A percentile compares a stretch with the other conserved stretches of the same genome.
phyloP scores from a whole-genome alignment of 164 flowering plant species.

The Aristolochia fimbriata region DNA sequence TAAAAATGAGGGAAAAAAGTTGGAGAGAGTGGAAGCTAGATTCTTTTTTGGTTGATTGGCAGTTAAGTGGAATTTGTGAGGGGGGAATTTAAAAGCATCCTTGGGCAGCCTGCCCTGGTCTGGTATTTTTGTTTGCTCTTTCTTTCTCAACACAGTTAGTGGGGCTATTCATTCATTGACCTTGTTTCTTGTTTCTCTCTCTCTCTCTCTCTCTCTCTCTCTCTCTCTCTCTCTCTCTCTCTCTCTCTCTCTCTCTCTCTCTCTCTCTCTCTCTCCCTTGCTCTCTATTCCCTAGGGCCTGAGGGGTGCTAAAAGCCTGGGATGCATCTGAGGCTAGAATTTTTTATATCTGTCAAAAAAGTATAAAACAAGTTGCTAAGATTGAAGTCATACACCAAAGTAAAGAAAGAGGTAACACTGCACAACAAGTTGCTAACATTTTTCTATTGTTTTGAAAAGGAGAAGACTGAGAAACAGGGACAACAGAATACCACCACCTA shows the following conservation, averaged over 20 bases:
- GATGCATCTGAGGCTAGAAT: no score
- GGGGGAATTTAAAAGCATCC: conserved; percentile 20
- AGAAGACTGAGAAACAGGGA: background rate
- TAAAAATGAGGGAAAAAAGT: conserved; percentile 14
- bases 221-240: background rate
- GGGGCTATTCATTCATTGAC: conserved; percentile 26
- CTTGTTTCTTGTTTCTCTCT: conserved; percentile 17
- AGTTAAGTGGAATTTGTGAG: no score
- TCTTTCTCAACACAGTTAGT: conserved; percentile 7
- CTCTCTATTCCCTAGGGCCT: background rate
- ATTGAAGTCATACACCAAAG: conserved; percentile 4
- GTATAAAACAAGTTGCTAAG: no score
- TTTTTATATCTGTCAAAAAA: no score
- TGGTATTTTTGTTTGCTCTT: conserved; percentile 6
- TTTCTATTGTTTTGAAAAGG: conserved; percentile 7
- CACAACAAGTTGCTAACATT: conserved; percentile 11
- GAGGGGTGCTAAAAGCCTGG: no score
- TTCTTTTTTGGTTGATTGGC: conserved; percentile 28
- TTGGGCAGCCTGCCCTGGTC: conserved; percentile 12
- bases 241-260: no score
- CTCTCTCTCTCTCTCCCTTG: background rate
- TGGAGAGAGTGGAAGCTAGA: conserved; percentile 20
- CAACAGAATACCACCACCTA: no score
- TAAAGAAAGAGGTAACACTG: background rate
- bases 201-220: background rate